Evolutionary conservation across 352 stramenopile species (phyloP).

Genomic region (Globisporangium iwayamae): DNA sequence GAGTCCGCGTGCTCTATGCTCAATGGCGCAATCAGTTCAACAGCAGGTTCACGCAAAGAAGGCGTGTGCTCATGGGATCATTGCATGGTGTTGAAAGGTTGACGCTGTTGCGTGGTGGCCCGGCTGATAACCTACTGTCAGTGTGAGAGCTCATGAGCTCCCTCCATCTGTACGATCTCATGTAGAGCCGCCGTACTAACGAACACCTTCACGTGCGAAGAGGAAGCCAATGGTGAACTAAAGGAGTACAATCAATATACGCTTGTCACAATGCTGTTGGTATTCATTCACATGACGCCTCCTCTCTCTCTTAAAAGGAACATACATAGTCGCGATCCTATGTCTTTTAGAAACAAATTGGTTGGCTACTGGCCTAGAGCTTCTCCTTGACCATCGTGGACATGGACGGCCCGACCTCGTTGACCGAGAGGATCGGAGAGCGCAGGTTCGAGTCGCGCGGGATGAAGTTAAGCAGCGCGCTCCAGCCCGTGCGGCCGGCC

Average conservation of each 20-base stretch:
- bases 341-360: neutral
- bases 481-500: conserved; percentile 60
- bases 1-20: neutral
- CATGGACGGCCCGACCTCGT: conserved; percentile 34
- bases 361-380: conserved; percentile 2
- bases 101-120: neutral
- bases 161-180: no score
- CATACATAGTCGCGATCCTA: neutral
- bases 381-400: conserved; percentile 33
- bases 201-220: neutral
- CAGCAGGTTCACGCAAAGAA: neutral
- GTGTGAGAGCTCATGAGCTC: no score
- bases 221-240: no score
- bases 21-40: neutral
- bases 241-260: neutral
- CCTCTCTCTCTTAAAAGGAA: neutral
- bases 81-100: neutral
- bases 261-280: neutral
- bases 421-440: conserved; percentile 56
- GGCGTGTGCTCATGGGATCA: neutral
- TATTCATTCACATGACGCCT: neutral
- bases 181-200: neutral
- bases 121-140: neutral
- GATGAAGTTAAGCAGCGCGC: conserved; percentile 42
- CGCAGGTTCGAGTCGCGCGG: conserved; percentile 40